These are phyloP conservation scores for Colletotrichum karsti DNA, from an alignment of 2,329 filamentous ascomycete genomes.

Conservation along the genomic window DNA sequence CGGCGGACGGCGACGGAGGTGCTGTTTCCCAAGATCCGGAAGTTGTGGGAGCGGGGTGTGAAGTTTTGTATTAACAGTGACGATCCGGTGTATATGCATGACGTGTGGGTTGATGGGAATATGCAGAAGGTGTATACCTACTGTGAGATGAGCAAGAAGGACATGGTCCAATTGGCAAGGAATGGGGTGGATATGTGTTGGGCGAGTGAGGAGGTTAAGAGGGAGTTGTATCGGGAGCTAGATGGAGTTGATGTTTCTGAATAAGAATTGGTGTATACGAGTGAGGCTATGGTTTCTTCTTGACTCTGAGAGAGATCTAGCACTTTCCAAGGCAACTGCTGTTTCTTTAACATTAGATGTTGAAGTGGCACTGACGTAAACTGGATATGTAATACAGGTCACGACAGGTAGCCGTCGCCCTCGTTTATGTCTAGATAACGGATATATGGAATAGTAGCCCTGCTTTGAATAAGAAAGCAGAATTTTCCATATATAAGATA, in stretches of 20 bases:
- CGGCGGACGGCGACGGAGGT: slow-evolving; percentile 51
- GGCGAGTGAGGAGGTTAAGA: slow-evolving; percentile 49
- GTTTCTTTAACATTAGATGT: no score
- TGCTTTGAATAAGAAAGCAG: no score
- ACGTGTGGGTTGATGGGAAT: slow-evolving; percentile 58
- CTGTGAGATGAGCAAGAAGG: slow-evolving; percentile 46
- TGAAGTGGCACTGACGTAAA: no score
- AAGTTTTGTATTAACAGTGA: slow-evolving; percentile 79
- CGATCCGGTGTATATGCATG: slow-evolving; percentile 72
- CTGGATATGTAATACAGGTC: no score
- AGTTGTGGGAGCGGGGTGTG: slow-evolving; percentile 70
- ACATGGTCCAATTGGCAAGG: slow-evolving; percentile 50
- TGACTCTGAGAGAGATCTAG: no score
- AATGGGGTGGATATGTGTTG: slow-evolving; percentile 57
- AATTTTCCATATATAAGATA: no score
- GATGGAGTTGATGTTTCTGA: slow-evolving; percentile 23
- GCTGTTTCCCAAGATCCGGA: slow-evolving; percentile 59
- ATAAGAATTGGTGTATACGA: no score
- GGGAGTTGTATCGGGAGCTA: slow-evolving; percentile 34
- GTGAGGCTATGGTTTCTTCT: no score
- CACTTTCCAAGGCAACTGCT: no score
- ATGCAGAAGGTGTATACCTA: slow-evolving; percentile 52
- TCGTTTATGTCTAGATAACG: no score
- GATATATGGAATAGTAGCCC: no score
- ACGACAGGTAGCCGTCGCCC: no score